Percentiles rank a stretch among this genome's conserved stretches.
Conservation (phyloP, 768 basidiomycete species). For the Agaricus subrufescens region DNA sequence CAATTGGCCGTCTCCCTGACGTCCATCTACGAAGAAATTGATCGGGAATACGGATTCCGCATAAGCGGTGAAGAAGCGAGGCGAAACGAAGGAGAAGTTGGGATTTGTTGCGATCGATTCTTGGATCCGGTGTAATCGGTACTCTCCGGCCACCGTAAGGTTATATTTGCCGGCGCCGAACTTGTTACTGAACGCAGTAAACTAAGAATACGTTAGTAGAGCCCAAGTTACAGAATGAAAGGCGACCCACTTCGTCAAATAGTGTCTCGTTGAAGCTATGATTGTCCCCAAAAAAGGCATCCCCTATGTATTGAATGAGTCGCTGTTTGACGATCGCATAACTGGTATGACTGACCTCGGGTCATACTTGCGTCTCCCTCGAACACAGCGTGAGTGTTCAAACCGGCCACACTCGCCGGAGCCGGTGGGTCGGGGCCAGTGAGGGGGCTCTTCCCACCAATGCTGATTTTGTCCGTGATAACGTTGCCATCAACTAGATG, state of each 20-base stretch:
- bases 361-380: constrained; percentile 13
- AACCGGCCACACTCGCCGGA: constrained; percentile 15
- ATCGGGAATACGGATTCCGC: constrained; percentile 16
- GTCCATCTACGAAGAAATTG: constrained; percentile 17
- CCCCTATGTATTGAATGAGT: neutral
- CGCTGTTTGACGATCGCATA: neutral
- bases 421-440: constrained; percentile 15
- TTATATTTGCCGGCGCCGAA: constrained; percentile 19
- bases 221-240: neutral
- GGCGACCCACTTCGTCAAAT: constrained; percentile 13
- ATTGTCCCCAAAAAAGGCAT: constrained; percentile 18
- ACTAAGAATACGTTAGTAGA: neutral
- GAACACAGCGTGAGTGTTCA: constrained; percentile 16
- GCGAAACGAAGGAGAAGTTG: constrained; percentile 13
- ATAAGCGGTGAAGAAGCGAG: constrained; percentile 17
- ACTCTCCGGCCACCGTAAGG: constrained; percentile 14
- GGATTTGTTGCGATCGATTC: constrained; percentile 19
- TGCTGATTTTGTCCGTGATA: constrained; percentile 12
- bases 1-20: constrained; percentile 7
- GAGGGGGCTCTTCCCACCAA: constrained; percentile 12
- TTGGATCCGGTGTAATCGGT: constrained; percentile 14
- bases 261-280: constrained; percentile 17
- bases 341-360: constrained; percentile 1
- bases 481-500: constrained; percentile 15
- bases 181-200: constrained; percentile 15